A percentile compares a stretch with the other conserved stretches of the same genome.
Evolutionary conservation across 2,329 filamentous ascomycete genomes (phyloP).

Genomic region (Beauveria varroae): DNA sequence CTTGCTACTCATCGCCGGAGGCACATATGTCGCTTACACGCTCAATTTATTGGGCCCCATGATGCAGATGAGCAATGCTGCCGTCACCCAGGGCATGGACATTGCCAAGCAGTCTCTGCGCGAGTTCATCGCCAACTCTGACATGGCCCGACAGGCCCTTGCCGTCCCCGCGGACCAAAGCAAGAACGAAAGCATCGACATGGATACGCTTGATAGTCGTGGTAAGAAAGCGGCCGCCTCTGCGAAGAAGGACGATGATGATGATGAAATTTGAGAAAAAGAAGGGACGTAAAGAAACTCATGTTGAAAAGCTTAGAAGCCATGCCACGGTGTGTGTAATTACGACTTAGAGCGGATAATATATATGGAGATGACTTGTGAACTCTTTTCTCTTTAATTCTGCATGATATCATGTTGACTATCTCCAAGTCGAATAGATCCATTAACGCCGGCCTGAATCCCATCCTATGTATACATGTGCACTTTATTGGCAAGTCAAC

Average conservation of each 20-base stretch:
- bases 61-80: constrained; percentile 88
- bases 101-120: constrained; percentile 87
- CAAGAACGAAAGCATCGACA: constrained; percentile 41
- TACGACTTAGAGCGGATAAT: constrained; percentile 3
- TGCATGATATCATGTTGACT: neutral
- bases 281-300: neutral
- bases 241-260: constrained; percentile 33
- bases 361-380: constrained; percentile 4
- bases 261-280: constrained; percentile 47
- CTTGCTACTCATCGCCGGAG: constrained; percentile 66
- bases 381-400: neutral
- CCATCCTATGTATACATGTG: neutral
- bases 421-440: neutral
- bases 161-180: constrained; percentile 55
- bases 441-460: neutral
- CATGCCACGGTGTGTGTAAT: constrained; percentile 1
- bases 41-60: constrained; percentile 96
- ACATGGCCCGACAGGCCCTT: constrained; percentile 75
- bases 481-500: neutral
- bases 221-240: constrained; percentile 42
- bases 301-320: constrained; percentile 10
- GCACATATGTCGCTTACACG: constrained; percentile 82
- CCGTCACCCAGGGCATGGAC: constrained; percentile 75
- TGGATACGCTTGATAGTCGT: constrained; percentile 53
- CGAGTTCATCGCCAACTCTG: constrained; percentile 82